Base-by-base conservation (phyloP, 192 early-diverging fungal genomes). In the Lobulomyces angularis region DNA sequence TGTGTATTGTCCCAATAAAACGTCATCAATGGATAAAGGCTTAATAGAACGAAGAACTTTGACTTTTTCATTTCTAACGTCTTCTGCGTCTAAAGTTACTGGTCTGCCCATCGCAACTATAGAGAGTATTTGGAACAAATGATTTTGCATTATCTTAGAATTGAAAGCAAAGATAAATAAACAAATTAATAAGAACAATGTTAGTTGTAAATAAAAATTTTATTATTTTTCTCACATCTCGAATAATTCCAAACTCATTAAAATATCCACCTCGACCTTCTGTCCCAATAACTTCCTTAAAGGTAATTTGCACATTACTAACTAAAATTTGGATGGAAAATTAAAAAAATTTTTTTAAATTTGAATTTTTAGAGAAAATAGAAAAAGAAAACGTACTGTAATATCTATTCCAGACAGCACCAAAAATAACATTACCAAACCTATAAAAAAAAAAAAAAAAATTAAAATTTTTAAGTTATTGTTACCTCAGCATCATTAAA, bases 241-340 rank as follows among this genome's bases (percentile, higher is more conserved):
- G 86, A 50, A 97, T 90, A 33, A 97, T 93, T 19, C 93, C 93
- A 70, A 91, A 94, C 65, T 93, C 89, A 55, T 97, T 89, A 80
- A 97, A 94, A 71, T 97, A 97, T 0, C 93, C 93, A 37, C 93
- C 93, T 32, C 93, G 82, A 18, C 93, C 93, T 61, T 91, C 82
- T 0, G 93, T 97, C 34, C 93, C 93, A 53, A 97, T 82, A 42
- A 80, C 79, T 61, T 97, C 93, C 53, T 97, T 97, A 65, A 97
- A 95, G 1, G 89, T 94, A 58, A 97, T 93, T 64, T 97, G 93
- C 3, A 97, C 72, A 39, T 93, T 93, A 55, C 82, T 61, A 35
- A 97, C n/a, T n/a, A n/a, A n/a, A n/a, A n/a, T n/a, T n/a, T n/a
- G n/a, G n/a, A n/a, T n/a, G n/a, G n/a, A n/a, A n/a, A n/a, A n/a